Base-by-base conservation (phyloP, 495 filamentous ascomycete species). In the Choiromyces venosus region DNA sequence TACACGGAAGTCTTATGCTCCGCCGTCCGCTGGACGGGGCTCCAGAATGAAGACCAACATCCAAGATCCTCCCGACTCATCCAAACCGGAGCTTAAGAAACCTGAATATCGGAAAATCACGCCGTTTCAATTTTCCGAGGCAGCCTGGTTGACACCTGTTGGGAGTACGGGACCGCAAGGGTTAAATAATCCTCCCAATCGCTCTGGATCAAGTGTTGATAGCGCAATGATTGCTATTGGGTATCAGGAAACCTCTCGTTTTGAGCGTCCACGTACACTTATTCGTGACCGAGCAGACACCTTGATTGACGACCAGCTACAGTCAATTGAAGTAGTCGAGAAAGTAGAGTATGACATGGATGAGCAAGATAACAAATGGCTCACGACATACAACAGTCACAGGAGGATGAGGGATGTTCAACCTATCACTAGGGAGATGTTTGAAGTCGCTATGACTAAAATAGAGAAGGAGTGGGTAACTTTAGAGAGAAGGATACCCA, bases 261-360 rank as follows among this genome's bases (percentile, higher is more conserved):
- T 92, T 78, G 86, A 91, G 37, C 89, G 91, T 7, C 92, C 93
- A 12, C 88, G 92, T 69, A 90, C 86, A 70, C 84, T 97, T 44
- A 90, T 97, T 81, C 92, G 94, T 64, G 88, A 90, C 74, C 38
- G 38, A 14, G 74, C 74, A 21, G 79, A 80, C 52, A 66, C 72
- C 9, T 77, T 75, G 2, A 70, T 83, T 10, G 79, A 80, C 66
- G 79, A 80, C 69, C 78, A 80, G 29, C 79, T 80, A 6, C 83
- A 82, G 52, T 79, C 82, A 18, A 73, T 82, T 19, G 84, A 82
- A 1, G 66, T 67, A 1, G 87, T 92, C 37, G 91, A 93, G 52
- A 88, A 92, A 40, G 95, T 97, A 56, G 95, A 99, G 78, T 99
- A 99, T 78, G 95, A 99, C 78, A 98, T 99, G 95, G 95, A 99